These are phyloP conservation scores for Eucalyptus regnans DNA, from an alignment of 345 rosid genomes.

Conservation along the genomic window DNA sequence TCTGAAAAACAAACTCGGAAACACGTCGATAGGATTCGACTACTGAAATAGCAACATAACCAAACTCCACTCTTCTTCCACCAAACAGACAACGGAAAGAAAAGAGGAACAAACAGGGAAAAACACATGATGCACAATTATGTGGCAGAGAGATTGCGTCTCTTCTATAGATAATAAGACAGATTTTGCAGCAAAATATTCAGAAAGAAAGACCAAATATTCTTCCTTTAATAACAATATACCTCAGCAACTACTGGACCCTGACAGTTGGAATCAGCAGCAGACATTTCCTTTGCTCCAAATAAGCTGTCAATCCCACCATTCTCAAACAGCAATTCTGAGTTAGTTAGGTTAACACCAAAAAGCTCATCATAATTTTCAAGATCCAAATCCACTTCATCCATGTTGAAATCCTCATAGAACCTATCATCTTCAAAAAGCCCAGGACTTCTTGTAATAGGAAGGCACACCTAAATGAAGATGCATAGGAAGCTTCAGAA, in stretches of 20 bases:
- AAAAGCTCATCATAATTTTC: slow-evolving; percentile 97
- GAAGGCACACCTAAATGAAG: background rate
- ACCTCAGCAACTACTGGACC: slow-evolving; percentile 63
- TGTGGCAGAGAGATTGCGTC: background rate
- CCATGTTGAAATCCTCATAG: slow-evolving; percentile 56
- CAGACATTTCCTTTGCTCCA: slow-evolving; percentile 41
- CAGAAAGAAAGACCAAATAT: background rate
- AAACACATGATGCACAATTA: background rate
- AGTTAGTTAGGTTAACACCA: slow-evolving; percentile 62
- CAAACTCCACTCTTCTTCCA: background rate
- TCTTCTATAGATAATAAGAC: background rate
- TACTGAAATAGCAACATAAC: background rate
- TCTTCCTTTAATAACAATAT: background rate
- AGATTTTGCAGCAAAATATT: background rate
- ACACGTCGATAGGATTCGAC: background rate
- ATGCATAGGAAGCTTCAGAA: background rate
- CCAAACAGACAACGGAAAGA: background rate
- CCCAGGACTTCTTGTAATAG: slow-evolving; percentile 15
- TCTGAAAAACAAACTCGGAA: background rate
- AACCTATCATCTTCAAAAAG: slow-evolving; percentile 45
- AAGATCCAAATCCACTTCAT: slow-evolving; percentile 72
- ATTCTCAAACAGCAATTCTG: slow-evolving; percentile 73
- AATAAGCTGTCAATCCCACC: slow-evolving; percentile 87
- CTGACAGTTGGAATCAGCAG: slow-evolving; percentile 43
- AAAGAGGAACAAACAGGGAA: background rate